Conservation (phyloP, 164 flowering plant species). For the Kalanchoe fedtschenkoi region DNA sequence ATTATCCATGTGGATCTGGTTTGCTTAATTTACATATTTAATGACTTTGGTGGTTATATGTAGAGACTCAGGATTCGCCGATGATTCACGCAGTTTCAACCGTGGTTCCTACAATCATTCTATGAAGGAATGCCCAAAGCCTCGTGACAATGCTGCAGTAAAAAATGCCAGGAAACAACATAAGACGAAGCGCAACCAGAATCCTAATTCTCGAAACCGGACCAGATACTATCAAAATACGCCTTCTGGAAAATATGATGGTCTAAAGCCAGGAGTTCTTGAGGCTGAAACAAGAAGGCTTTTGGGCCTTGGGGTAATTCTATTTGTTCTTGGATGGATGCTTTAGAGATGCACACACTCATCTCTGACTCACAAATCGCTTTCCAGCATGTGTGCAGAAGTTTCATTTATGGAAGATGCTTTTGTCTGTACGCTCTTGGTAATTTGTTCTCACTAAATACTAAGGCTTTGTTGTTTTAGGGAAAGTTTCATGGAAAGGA, state of each 20-base stretch:
- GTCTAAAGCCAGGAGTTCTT: conserved; percentile 72
- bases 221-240: conserved; percentile 77
- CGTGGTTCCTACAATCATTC: conserved; percentile 89
- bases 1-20: neutral
- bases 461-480: too few species aligned
- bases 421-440: neutral
- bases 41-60: conserved; percentile 6
- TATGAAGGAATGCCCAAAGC: conserved; percentile 84
- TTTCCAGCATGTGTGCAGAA: neutral
- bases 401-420: neutral
- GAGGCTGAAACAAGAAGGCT: conserved; percentile 61
- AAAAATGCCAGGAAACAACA: conserved; percentile 73
- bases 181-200: conserved; percentile 42
- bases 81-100: conserved; percentile 82
- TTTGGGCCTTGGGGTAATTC: conserved; percentile 76
- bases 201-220: conserved; percentile 36
- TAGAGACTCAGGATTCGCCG: conserved; percentile 46
- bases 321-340: neutral
- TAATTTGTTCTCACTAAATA: too few species aligned
- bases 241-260: conserved; percentile 84
- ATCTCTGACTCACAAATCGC: neutral
- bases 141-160: conserved; percentile 78
- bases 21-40: neutral
- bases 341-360: neutral
- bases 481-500: too few species aligned